Evolutionary conservation across 257 asterid species (phyloP).

Genomic region (Solanum neorickii): DNA sequence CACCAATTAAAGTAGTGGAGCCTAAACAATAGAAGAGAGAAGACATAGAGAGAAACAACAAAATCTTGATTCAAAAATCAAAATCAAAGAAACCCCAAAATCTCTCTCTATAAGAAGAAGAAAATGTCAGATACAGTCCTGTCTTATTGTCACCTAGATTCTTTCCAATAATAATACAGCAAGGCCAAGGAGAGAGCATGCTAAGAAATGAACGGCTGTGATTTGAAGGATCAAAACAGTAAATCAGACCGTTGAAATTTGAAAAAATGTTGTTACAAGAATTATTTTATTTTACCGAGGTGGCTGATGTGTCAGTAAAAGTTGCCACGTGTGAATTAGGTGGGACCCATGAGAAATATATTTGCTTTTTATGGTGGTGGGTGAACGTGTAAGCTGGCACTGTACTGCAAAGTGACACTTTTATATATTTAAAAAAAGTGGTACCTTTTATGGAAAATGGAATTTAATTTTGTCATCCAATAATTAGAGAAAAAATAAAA

Average conservation of each 20-base stretch:
- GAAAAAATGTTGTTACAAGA: slow-evolving; percentile 8
- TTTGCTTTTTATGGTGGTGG: neutral
- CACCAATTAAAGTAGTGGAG: slow-evolving; percentile 5
- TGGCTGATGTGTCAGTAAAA: slow-evolving; percentile 18
- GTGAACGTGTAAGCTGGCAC: neutral
- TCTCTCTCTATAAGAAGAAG: slow-evolving; percentile 18
- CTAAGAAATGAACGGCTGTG: slow-evolving; percentile 24
- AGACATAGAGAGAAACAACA: neutral
- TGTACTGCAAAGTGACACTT: neutral
- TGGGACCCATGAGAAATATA: neutral
- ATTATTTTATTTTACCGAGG: slow-evolving; percentile 13
- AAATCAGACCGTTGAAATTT: slow-evolving; percentile 58
- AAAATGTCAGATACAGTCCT: slow-evolving; percentile 24
- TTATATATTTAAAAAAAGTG: neutral
- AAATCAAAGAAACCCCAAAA: neutral
- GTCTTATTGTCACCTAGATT: slow-evolving; percentile 4
- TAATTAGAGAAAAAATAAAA: neutral
- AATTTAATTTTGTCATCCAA: neutral
- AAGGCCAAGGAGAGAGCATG: neutral
- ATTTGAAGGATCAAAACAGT: slow-evolving; percentile 21
- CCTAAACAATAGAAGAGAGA: slow-evolving; percentile 18
- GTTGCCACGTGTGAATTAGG: slow-evolving; percentile 13
- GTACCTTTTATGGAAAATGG: neutral
- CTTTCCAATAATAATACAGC: neutral
- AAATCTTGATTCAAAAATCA: slow-evolving; percentile 38